Evolutionary conservation across 495 filamentous ascomycete species (phyloP).

Genomic region (Penicillium lividum): DNA sequence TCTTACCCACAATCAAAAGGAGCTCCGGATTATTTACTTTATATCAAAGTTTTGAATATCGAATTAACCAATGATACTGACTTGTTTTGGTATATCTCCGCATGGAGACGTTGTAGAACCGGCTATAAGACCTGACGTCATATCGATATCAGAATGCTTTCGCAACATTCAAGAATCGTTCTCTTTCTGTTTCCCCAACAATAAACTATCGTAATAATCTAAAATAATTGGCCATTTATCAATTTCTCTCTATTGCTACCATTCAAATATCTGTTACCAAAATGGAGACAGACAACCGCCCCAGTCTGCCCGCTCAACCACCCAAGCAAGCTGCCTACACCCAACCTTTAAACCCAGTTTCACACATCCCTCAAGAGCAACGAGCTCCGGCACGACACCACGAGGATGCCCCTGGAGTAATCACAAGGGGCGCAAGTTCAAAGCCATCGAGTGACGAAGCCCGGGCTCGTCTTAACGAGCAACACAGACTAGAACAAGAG

Average conservation of each 20-base stretch:
- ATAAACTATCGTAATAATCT: background rate
- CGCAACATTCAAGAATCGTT: background rate
- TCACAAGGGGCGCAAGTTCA: slow-evolving; percentile 36
- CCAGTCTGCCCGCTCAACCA: slow-evolving; percentile 45
- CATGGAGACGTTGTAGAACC: background rate
- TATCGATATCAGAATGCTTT: slow-evolving; percentile 12
- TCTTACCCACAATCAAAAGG: no score
- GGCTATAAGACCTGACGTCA: slow-evolving; percentile 25
- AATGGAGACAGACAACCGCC: slow-evolving; percentile 21
- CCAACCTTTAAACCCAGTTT: slow-evolving; percentile 49
- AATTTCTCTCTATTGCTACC: background rate
- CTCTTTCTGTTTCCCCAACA: background rate
- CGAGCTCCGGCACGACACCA: slow-evolving; percentile 34
- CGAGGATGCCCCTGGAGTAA: slow-evolving; percentile 34
- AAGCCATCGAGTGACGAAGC: slow-evolving; percentile 40
- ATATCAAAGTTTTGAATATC: background rate
- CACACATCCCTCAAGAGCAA: slow-evolving; percentile 50
- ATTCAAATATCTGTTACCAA: background rate
- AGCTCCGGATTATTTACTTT: no score
- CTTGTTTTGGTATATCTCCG: background rate
- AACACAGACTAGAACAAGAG: slow-evolving; percentile 20
- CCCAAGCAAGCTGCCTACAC: slow-evolving; percentile 53
- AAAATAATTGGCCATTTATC: background rate
- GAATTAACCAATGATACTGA: background rate
- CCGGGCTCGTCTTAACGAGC: slow-evolving; percentile 18